Percentiles rank a stretch among this genome's conserved stretches.
Conservation (phyloP, 2,329 filamentous ascomycete species). For the Aschersonia sp. region DNA sequence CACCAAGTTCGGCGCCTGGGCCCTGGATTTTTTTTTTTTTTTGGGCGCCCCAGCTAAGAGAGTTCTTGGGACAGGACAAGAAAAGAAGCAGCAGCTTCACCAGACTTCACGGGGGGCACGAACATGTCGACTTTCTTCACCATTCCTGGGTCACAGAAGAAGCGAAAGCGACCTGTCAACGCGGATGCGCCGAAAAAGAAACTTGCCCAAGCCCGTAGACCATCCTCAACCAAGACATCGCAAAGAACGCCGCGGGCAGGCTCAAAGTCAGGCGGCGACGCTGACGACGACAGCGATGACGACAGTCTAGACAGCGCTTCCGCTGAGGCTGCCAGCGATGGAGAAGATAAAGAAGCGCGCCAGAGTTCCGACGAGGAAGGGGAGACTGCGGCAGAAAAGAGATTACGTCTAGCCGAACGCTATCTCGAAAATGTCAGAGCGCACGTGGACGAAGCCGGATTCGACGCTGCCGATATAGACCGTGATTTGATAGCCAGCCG, state of each 20-base stretch:
- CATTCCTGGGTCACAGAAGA: slow-evolving; percentile 70
- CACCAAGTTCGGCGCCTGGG: background rate
- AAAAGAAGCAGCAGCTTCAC: background rate
- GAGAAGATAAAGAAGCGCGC: slow-evolving; percentile 22
- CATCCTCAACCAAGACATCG: slow-evolving; percentile 23
- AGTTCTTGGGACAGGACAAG: background rate
- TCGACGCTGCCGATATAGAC: slow-evolving; percentile 90
- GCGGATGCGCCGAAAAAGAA: slow-evolving; percentile 45
- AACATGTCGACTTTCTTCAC: slow-evolving; percentile 96
- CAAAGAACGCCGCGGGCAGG: slow-evolving; percentile 42
- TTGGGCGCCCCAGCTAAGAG: slow-evolving; percentile 8
- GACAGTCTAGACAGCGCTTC: slow-evolving; percentile 15
- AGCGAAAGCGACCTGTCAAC: slow-evolving; percentile 61
- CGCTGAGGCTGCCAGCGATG: slow-evolving; percentile 29
- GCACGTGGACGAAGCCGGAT: slow-evolving; percentile 68
- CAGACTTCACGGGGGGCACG: slow-evolving; percentile 6
- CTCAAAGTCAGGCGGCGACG: slow-evolving; percentile 77
- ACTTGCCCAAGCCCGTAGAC: slow-evolving; percentile 24
- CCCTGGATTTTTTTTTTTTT: slow-evolving; percentile 20
- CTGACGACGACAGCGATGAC: slow-evolving; percentile 46
- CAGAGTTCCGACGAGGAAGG: slow-evolving; percentile 54
- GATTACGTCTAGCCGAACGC: slow-evolving; percentile 75
- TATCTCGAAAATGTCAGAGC: slow-evolving; percentile 84
- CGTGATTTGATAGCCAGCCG: slow-evolving; percentile 82
- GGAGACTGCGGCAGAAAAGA: slow-evolving; percentile 81